Conservation (phyloP, 1,284 basidiomycete genomes). For the Schizophyllum commune region DNA sequence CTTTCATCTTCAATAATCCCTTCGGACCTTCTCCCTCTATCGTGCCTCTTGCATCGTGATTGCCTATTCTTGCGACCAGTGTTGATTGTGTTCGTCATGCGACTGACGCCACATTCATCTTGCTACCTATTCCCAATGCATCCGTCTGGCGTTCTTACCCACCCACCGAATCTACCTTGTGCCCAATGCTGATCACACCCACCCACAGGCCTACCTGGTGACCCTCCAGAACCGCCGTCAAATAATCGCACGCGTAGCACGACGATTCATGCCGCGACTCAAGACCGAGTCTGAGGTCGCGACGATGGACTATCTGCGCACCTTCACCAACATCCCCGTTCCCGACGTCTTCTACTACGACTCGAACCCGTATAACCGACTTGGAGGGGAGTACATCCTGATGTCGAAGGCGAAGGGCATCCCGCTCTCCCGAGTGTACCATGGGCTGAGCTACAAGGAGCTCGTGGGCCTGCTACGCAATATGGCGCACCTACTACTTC, state of each 20-base stretch:
- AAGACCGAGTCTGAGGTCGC: slow-evolving; percentile 81
- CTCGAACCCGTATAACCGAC: slow-evolving; percentile 71
- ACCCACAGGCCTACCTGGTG: slow-evolving; percentile 60
- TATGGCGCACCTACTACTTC: slow-evolving; percentile 55
- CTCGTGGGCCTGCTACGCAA: slow-evolving; percentile 59
- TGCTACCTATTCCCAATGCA: too few relatives aligned
- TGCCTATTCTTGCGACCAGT: too few relatives aligned
- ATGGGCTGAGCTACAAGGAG: slow-evolving; percentile 53
- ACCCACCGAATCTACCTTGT: too few relatives aligned
- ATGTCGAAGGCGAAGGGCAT: slow-evolving; percentile 69
- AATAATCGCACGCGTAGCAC: slow-evolving; percentile 69
- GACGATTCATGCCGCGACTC: slow-evolving; percentile 72
- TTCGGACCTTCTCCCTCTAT: too few relatives aligned
- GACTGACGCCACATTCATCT: too few relatives aligned
- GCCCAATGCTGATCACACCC: too few relatives aligned
- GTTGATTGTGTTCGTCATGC: too few relatives aligned
- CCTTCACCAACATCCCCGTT: slow-evolving; percentile 61
- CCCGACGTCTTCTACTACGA: slow-evolving; percentile 67
- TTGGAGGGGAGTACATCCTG: slow-evolving; percentile 75
- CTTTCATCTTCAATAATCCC: too few relatives aligned
- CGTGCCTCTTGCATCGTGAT: too few relatives aligned
- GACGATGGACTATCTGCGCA: slow-evolving; percentile 67
- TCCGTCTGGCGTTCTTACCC: too few relatives aligned
- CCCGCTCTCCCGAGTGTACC: slow-evolving; percentile 58
- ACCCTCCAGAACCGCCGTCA: slow-evolving; percentile 53